Evolutionary conservation across 1,284 basidiomycete species (phyloP).

Genomic region (Boletus hoseneyae): DNA sequence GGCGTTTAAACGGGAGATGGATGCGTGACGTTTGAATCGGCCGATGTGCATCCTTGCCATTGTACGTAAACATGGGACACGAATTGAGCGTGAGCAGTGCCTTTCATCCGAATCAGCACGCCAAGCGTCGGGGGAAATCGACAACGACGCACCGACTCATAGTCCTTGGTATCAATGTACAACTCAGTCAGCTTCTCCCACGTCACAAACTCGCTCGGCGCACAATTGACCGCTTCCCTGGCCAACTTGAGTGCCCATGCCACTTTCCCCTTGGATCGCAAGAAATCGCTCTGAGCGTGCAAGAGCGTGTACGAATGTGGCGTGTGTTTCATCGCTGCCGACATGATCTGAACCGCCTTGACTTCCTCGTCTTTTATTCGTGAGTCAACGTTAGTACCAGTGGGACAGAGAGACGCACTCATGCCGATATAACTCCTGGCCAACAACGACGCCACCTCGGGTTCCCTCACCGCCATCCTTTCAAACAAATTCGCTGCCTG

Average conservation of each 20-base stretch:
- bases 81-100: slow-evolving; percentile 96
- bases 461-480: slow-evolving; percentile 80
- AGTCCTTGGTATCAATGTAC: slow-evolving; percentile 89
- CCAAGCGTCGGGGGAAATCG: not conserved
- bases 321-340: slow-evolving; percentile 77
- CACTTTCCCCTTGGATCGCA: slow-evolving; percentile 77
- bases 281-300: slow-evolving; percentile 92
- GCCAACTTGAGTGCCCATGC: slow-evolving; percentile 95
- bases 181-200: slow-evolving; percentile 98
- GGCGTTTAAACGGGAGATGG: slow-evolving; percentile 83
- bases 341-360: slow-evolving; percentile 95
- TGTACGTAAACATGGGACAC: slow-evolving; percentile 99
- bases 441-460: slow-evolving; percentile 87
- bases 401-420: slow-evolving; percentile 59
- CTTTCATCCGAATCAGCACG: slow-evolving; percentile 27
- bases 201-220: slow-evolving; percentile 96
- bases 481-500: slow-evolving; percentile 95
- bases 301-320: slow-evolving; percentile 93
- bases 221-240: slow-evolving; percentile 93
- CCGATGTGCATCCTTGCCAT: slow-evolving; percentile 92
- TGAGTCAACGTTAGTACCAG: not conserved
- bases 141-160: slow-evolving; percentile 62
- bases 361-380: slow-evolving; percentile 84
- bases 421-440: slow-evolving; percentile 94
- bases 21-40: slow-evolving; percentile 80